A percentile compares a stretch with the other conserved stretches of the same genome.
Evolutionary conservation across 441 rosid species (phyloP).

Genomic region (Pelargonium myrrhifolium): DNA sequence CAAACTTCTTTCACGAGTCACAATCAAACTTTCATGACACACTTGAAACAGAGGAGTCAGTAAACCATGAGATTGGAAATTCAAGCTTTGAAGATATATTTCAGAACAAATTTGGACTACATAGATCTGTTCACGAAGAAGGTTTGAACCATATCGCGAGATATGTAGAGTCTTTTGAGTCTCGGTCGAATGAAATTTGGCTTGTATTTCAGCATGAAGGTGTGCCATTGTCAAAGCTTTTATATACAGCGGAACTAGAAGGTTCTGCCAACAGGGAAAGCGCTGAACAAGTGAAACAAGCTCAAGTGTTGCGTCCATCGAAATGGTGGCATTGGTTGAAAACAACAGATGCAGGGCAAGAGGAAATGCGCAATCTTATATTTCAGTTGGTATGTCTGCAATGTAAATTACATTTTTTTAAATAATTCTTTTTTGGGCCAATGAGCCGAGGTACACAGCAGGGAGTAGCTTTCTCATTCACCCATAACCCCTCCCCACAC

Average conservation of each 20-base stretch:
- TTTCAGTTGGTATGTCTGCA: slow-evolving; percentile 63
- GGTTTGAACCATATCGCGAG: slow-evolving; percentile 92
- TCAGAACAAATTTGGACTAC: slow-evolving; percentile 24
- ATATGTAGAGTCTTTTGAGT: slow-evolving; percentile 90
- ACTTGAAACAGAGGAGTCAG: slow-evolving; percentile 26
- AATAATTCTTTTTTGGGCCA: too few species aligned
- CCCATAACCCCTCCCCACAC: too few species aligned
- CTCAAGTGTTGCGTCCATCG: slow-evolving; percentile 69
- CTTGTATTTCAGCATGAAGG: slow-evolving; percentile 92
- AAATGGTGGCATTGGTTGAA: slow-evolving; percentile 98
- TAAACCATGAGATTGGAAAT: slow-evolving; percentile 25
- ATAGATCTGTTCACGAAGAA: slow-evolving; percentile 42
- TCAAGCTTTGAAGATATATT: slow-evolving; percentile 28
- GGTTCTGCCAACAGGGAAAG: slow-evolving; percentile 34
- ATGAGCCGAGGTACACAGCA: too few species aligned
- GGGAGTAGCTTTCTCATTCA: too few species aligned
- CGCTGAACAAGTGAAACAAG: slow-evolving; percentile 46
- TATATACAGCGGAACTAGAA: slow-evolving; percentile 70
- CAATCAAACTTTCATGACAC: slow-evolving; percentile 22
- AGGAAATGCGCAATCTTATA: slow-evolving; percentile 79
- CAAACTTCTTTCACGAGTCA: slow-evolving; percentile 31
- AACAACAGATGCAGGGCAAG: slow-evolving; percentile 77
- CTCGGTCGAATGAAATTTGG: slow-evolving; percentile 84
- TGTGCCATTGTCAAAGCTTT: slow-evolving; percentile 70
- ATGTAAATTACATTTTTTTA: slow-evolving; percentile 7